Percentiles rank a stretch among this genome's conserved stretches.
Evolutionary conservation across 164 flowering plant genomes (phyloP).

Genomic region (Malania oleifera): DNA sequence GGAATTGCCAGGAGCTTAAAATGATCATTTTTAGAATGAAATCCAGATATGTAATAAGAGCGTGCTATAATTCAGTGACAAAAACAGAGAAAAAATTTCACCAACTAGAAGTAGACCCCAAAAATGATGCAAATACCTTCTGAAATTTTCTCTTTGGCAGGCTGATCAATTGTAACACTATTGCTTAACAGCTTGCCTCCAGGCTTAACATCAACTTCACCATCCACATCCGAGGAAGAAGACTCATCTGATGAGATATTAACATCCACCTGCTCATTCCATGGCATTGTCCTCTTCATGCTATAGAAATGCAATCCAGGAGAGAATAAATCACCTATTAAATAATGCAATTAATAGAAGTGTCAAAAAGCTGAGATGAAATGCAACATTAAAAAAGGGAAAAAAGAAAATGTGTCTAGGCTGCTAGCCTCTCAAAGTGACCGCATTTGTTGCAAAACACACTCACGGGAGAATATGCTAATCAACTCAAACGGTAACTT

Average conservation of each 20-base stretch:
- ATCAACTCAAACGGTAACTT: no score
- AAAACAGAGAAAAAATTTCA: neutral
- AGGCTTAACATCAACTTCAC: neutral
- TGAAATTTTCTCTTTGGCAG: slow-evolving; percentile 17
- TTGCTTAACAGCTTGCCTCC: slow-evolving; percentile 8
- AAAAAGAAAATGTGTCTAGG: no score
- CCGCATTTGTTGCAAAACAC: no score
- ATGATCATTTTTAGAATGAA: neutral
- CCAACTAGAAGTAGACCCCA: neutral
- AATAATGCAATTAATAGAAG: no score
- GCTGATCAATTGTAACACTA: slow-evolving; percentile 1
- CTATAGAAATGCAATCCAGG: neutral
- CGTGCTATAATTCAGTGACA: neutral
- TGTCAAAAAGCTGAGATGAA: no score
- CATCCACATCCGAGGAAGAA: neutral
- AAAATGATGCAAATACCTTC: slow-evolving; percentile 30
- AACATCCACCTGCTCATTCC: slow-evolving; percentile 1
- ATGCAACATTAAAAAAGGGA: no score
- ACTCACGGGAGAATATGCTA: no score
- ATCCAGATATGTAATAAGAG: neutral
- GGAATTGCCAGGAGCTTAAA: neutral
- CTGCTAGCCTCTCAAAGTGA: no score
- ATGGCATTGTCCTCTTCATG: slow-evolving; percentile 2
- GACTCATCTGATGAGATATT: slow-evolving; percentile 1
- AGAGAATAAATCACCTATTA: neutral